Percentiles rank a stretch among this genome's conserved stretches.
Evolutionary conservation across 2,329 filamentous ascomycete species (phyloP).

Genomic region (Monilinia laxa): DNA sequence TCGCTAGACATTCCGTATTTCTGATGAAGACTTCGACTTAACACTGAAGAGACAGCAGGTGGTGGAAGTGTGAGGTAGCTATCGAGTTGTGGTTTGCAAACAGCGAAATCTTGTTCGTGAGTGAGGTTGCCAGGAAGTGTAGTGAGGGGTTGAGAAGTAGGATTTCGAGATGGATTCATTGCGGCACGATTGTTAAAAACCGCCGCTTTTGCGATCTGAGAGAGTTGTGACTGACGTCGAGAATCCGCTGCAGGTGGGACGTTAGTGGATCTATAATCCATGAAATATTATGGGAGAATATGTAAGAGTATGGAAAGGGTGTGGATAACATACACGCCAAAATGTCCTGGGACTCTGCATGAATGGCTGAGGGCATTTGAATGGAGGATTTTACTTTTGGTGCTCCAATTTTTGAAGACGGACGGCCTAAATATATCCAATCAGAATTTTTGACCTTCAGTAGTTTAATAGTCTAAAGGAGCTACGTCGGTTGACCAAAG

Average conservation of each 20-base stretch:
- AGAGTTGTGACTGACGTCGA: constrained; percentile 25
- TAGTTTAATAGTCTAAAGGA: constrained; percentile 11
- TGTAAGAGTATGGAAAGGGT: neutral
- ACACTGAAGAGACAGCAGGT: neutral
- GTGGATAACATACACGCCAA: constrained; percentile 23
- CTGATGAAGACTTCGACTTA: constrained; percentile 4
- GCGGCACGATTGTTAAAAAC: constrained; percentile 19
- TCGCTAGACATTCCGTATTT: constrained; percentile 18
- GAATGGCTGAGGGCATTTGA: constrained; percentile 25
- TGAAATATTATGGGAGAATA: constrained; percentile 1
- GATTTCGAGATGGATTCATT: constrained; percentile 11
- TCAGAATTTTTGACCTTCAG: constrained; percentile 5
- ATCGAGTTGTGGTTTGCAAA: constrained; percentile 19
- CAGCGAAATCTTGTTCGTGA: constrained; percentile 19
- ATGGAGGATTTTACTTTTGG: neutral
- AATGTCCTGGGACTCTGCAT: constrained; percentile 15
- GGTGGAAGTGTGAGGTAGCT: constrained; percentile 13
- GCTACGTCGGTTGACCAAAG: constrained; percentile 13
- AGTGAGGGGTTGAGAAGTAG: constrained; percentile 19
- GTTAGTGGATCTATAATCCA: constrained; percentile 12
- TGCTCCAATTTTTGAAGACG: neutral
- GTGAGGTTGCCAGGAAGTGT: constrained; percentile 5
- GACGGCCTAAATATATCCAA: constrained; percentile 2
- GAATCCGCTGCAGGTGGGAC: constrained; percentile 10
- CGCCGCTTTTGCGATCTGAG: constrained; percentile 17